Evolutionary conservation across 1,284 basidiomycete species (phyloP).

Genomic region (Leccinum angustisporum): DNA sequence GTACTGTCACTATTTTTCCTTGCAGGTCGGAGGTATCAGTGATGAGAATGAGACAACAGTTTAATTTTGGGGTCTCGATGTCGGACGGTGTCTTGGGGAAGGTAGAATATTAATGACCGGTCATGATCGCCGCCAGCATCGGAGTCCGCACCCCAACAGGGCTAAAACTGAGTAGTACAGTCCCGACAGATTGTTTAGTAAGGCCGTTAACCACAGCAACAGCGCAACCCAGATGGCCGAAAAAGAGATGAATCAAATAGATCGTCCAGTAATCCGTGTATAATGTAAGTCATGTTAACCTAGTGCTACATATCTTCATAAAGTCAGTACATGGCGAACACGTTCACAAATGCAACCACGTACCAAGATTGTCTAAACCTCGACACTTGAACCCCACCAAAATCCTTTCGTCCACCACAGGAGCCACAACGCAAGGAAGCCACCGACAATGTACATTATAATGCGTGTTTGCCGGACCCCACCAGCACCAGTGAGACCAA

Average conservation of each 20-base stretch:
- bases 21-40: not conserved
- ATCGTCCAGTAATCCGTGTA: not conserved
- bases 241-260: not conserved
- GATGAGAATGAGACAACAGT: no score
- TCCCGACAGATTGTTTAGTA: not conserved
- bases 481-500: constrained; percentile 59
- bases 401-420: constrained; percentile 36
- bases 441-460: constrained; percentile 55
- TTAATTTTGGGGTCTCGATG: no score
- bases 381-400: constrained; percentile 27
- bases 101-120: no score
- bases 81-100: not conserved
- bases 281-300: not conserved
- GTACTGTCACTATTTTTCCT: no score
- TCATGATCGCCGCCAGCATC: no score
- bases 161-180: not conserved
- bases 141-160: no score
- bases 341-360: constrained; percentile 5
- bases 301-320: not conserved
- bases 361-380: constrained; percentile 16
- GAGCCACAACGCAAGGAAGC: constrained; percentile 45
- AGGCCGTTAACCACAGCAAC: not conserved
- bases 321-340: not conserved
- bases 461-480: constrained; percentile 67
- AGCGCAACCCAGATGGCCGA: not conserved